Base-by-base conservation (phyloP, 108 stramenopile genomes). In the Nitzschia sp. region DNA sequence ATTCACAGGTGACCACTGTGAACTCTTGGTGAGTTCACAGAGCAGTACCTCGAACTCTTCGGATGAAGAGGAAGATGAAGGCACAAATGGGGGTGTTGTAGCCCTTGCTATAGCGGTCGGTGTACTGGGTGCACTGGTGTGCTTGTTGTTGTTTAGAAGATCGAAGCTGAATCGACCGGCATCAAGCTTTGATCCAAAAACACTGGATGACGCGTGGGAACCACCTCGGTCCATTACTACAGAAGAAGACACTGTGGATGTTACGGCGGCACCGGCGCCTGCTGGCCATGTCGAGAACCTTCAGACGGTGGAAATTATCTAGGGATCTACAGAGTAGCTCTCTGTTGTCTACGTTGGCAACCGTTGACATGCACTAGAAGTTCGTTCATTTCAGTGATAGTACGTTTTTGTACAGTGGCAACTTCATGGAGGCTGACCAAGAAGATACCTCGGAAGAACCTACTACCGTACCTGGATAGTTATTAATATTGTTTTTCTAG, bases 1-100 rank as follows among this genome's bases (percentile, higher is more conserved):
- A 24, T 79, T 63, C 63, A 41, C 20, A 6, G 78, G 78, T 11
- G 46, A 55, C 34, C 78, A 73, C 44, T 79, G 78, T 52, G 78
- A 79, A 51, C 59, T 64, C 44, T 51, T 76, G 43, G 43, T 17
- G 17, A 48, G n/a, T 17, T 15, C 46, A 48, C 17, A 17, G 46
- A 48, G 46, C 46, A 17, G 17, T 3, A 5, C 46, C 6, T 17
- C 46, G 2, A 17, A 0, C 14, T 37, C 38, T 6, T 12, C 8
- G 7, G 39, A 26, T 6, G 21, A 15, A 55, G 14, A n/a, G 11
- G 57, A 59, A 37, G 57, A 59, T 3, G 38, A 7, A 1, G 12
- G 34, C 3, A 2, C 15, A 2, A 59, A 6, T 21, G 38, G n/a
- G 1, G 10, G 26, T 40, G 24, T 59, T 15, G 57, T 39, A 3